phyloP scores from a whole-genome alignment of 164 flowering plant genomes.

The Stephania yunnanensis region DNA sequence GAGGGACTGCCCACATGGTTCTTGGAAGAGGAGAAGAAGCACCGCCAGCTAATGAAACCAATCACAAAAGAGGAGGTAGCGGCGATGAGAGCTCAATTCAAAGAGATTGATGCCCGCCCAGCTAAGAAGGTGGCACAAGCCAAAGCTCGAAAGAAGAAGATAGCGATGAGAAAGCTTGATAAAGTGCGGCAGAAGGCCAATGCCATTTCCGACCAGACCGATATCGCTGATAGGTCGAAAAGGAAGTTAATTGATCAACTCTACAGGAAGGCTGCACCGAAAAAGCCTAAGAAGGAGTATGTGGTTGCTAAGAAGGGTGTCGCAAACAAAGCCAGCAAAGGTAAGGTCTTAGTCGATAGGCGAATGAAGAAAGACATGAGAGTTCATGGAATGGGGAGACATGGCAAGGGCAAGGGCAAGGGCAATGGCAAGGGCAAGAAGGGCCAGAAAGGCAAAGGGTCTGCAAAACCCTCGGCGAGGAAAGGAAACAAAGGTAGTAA shows the following conservation, averaged over 20 bases:
- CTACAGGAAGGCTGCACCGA: constrained; percentile 70
- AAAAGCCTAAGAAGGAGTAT: constrained; percentile 70
- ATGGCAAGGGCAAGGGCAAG: constrained; percentile 35
- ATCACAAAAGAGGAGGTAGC: constrained; percentile 81
- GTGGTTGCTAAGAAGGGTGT: constrained; percentile 99
- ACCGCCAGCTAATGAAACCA: constrained; percentile 58
- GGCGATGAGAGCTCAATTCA: constrained; percentile 83
- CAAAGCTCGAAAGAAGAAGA: constrained; percentile 87
- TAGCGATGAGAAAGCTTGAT: constrained; percentile 67
- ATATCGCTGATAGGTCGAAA: constrained; percentile 74
- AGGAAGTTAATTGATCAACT: constrained; percentile 68
- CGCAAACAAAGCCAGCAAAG: constrained; percentile 63
- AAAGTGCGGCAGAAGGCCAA: constrained; percentile 83
- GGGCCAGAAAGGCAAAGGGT: constrained; percentile 46
- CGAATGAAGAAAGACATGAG: constrained; percentile 90
- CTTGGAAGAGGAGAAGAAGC: constrained; percentile 72
- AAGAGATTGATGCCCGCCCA: constrained; percentile 87
- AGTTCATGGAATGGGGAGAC: constrained; percentile 41
- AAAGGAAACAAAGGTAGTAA: constrained; percentile 24
- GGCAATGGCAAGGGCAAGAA: constrained; percentile 50
- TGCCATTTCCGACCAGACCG: constrained; percentile 70
- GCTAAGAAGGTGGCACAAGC: constrained; percentile 92
- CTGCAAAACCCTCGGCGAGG: constrained; percentile 23
- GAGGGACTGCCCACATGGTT: constrained; percentile 85
- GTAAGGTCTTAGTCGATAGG: constrained; percentile 76